A percentile compares a stretch with the other conserved stretches of the same genome.
Evolutionary conservation across 768 basidiomycete species (phyloP).

Genomic region (Pulveroboletus sp.): DNA sequence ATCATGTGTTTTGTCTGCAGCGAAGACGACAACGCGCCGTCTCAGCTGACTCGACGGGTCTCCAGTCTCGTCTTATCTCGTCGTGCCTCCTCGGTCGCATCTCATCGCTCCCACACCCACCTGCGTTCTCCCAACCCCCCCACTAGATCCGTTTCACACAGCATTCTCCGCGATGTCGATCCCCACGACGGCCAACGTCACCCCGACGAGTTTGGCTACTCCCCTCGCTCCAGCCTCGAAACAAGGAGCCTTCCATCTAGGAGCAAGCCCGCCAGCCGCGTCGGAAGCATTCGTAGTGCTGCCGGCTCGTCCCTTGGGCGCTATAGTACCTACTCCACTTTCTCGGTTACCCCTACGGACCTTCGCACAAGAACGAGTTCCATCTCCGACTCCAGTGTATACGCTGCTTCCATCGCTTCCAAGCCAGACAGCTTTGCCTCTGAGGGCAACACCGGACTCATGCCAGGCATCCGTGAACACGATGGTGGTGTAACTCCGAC

Average conservation of each 20-base stretch:
- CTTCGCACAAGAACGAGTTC: constrained; percentile 14
- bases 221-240: constrained; percentile 8
- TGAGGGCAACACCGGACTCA: constrained; percentile 13
- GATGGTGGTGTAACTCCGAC: constrained; percentile 30
- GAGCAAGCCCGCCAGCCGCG: constrained; percentile 18
- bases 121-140: constrained; percentile 13
- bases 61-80: constrained; percentile 51
- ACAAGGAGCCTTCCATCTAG: constrained; percentile 22
- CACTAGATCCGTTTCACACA: constrained; percentile 27
- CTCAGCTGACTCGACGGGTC: constrained; percentile 57
- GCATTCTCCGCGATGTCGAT: constrained; percentile 28
- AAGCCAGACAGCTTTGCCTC: constrained; percentile 6
- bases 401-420: constrained; percentile 11
- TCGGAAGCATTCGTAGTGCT: constrained; percentile 18
- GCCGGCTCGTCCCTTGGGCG: constrained; percentile 21
- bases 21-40: constrained; percentile 72
- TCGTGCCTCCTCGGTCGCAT: constrained; percentile 39
- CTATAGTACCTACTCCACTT: constrained; percentile 21
- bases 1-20: constrained; percentile 28
- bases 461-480: constrained; percentile 27
- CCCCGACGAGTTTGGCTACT: constrained; percentile 25
- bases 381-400: constrained; percentile 17
- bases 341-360: constrained; percentile 6
- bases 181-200: constrained; percentile 12
- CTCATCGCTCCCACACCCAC: constrained; percentile 11